These are phyloP conservation scores for Cyberlindnera subsufficiens DNA, from an alignment of 805 yeast species.

Conservation along the genomic window DNA sequence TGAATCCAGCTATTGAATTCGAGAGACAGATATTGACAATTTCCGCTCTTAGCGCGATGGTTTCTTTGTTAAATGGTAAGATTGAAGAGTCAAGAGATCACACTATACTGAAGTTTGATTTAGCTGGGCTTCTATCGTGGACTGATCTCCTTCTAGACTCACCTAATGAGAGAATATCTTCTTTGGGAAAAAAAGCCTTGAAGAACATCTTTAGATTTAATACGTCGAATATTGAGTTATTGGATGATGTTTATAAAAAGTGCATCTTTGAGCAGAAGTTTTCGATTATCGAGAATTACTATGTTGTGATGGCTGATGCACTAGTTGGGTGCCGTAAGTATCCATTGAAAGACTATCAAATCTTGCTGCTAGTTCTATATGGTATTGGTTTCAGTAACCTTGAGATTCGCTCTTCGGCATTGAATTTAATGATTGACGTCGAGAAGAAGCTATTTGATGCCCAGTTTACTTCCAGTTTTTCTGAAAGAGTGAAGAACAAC, in stretches of 20 bases:
- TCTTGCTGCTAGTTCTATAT: slow-evolving; percentile 69
- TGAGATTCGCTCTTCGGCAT: slow-evolving; percentile 67
- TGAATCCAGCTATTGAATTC: slow-evolving; percentile 74
- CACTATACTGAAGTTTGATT: slow-evolving; percentile 61
- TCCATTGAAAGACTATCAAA: slow-evolving; percentile 53
- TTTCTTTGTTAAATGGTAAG: slow-evolving; percentile 71
- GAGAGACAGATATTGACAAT: slow-evolving; percentile 66
- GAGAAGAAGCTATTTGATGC: slow-evolving; percentile 57
- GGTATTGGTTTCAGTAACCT: slow-evolving; percentile 70
- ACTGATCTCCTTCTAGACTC: slow-evolving; percentile 64
- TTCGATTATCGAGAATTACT: slow-evolving; percentile 61
- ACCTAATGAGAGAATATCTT: slow-evolving; percentile 49
- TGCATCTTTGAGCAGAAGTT: slow-evolving; percentile 57
- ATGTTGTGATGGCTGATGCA: slow-evolving; percentile 63
- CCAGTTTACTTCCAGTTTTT: slow-evolving; percentile 48
- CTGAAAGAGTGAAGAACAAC: slow-evolving; percentile 65
- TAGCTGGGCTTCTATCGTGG: slow-evolving; percentile 69
- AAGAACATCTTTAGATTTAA: slow-evolving; percentile 61
- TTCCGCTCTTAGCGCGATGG: slow-evolving; percentile 79
- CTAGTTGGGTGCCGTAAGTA: slow-evolving; percentile 41
- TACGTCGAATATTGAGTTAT: slow-evolving; percentile 41
- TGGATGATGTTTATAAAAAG: slow-evolving; percentile 58
- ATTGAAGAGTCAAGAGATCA: slow-evolving; percentile 47
- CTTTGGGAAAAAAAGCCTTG: slow-evolving; percentile 66
- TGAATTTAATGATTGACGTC: slow-evolving; percentile 58